Conservation (phyloP, 495 filamentous ascomycete genomes). For the Rhypophila decipiens region DNA sequence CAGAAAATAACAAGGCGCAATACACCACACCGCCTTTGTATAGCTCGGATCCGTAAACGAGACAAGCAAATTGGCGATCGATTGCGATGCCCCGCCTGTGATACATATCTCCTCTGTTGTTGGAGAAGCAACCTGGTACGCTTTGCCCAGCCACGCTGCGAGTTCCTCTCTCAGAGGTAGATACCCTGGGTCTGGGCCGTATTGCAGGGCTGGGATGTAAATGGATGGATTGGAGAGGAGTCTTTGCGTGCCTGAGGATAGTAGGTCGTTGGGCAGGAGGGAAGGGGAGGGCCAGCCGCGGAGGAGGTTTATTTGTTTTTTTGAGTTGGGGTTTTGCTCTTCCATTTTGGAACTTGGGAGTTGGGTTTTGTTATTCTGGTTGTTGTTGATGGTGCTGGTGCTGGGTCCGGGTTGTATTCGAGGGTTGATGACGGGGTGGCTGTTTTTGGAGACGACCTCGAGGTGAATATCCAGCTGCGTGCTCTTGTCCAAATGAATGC, state of each 20-base stretch:
- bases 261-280: slow-evolving; percentile 57
- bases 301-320: slow-evolving; percentile 55
- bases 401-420: no score
- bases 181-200: slow-evolving; percentile 75
- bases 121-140: slow-evolving; percentile 37
- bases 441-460: no score
- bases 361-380: no score
- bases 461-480: no score
- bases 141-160: slow-evolving; percentile 59
- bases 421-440: no score
- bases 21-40: slow-evolving; percentile 71
- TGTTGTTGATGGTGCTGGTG: no score
- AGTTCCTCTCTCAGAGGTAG: slow-evolving; percentile 55
- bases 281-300: slow-evolving; percentile 65
- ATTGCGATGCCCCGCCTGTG: slow-evolving; percentile 74
- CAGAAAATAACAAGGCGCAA: slow-evolving; percentile 74
- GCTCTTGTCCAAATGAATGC: no score
- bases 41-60: slow-evolving; percentile 71
- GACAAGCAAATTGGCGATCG: slow-evolving; percentile 62
- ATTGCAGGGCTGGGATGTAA: slow-evolving; percentile 55
- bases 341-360: no score
- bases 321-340: slow-evolving; percentile 6
- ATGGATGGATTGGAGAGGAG: slow-evolving; percentile 55
- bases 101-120: slow-evolving; percentile 65
- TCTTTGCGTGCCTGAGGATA: slow-evolving; percentile 47